Evolutionary conservation across 768 basidiomycete species (phyloP), one percentile per base, ranked within the genome.

Genomic region (Boletus rufocinnamomeus): DNA sequence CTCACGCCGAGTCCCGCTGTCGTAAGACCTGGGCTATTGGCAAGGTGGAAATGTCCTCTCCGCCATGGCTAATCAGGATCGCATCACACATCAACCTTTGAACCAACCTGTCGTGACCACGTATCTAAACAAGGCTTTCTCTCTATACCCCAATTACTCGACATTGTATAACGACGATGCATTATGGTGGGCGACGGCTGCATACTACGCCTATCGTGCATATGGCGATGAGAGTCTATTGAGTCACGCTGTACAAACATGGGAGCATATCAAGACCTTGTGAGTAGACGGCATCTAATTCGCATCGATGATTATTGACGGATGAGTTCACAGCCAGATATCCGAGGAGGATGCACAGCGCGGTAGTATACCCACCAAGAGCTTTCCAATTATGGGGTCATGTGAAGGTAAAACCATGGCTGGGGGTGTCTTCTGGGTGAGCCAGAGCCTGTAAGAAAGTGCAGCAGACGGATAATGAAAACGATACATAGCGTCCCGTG

Each of bases 381-480:
- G 62, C 7, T 80, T 81, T 54, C 63, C 69, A 4, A 63, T 83
- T 28, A 65, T 72, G 43, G 71, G 73, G 5, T 77, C 77, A 11
- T 84, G 83, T 56, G 73, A 77, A 25, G 79, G 78, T 51, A 79
- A 66, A 23, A 77, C 79, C 14, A 83, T 82, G 80, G 80, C 77
- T 6, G 82, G 82, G 3, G 81, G 80, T 10, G 82, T 84, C 19
- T 84, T 84, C 63, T 83, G 82, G 82, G 81, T 81, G 61, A 48
- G 72, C 53, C 17, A 17, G 14, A 38, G 49, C 37, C 2, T 19
- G 19, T 2, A 27, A 23, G 17, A 23, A 14, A 10, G 16, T 37
- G 11, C 23, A 10, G 35, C 6, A 23, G 25, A n/a, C 19, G 10
- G 16, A 23, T 38, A 28, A 13, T 52, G 48, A 58, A 38, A 8